Conservation (phyloP, 129 eudicot species). For the Chrysanthemum seticuspe region DNA sequence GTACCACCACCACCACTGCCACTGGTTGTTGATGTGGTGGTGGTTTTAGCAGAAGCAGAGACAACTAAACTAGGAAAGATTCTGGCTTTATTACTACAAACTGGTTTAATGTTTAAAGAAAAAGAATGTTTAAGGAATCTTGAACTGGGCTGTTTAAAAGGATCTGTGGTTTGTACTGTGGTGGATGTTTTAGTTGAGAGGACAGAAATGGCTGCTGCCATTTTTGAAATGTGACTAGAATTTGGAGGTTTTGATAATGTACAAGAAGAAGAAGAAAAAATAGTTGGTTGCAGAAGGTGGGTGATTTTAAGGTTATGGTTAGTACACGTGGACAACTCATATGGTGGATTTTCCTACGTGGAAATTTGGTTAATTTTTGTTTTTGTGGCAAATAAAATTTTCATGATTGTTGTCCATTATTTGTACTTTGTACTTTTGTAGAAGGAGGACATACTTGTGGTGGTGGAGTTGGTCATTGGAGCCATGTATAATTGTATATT, state of each 20-base stretch:
- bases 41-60: conserved; percentile 44
- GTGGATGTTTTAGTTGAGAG: conserved; percentile 47
- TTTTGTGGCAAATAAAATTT: conserved; percentile 1
- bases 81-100: conserved; percentile 18
- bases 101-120: conserved; percentile 38
- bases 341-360: conserved; percentile 35
- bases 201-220: conserved; percentile 54
- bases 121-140: conserved; percentile 33
- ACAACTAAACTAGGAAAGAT: conserved; percentile 40
- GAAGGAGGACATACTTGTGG: not conserved
- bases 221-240: conserved; percentile 6
- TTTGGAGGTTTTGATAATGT: not conserved
- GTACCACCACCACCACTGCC: conserved; percentile 55
- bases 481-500: too few species aligned
- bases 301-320: conserved; percentile 32
- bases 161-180: conserved; percentile 23
- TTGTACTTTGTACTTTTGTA: not conserved
- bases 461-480: not conserved
- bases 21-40: conserved; percentile 14
- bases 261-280: not conserved
- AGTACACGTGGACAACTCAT: conserved; percentile 48
- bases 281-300: not conserved
- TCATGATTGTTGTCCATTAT: not conserved
- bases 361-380: conserved; percentile 8
- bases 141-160: conserved; percentile 39